Conservation (phyloP, 1,284 basidiomycete genomes). For the Apiotrichum mycotoxinovorans region DNA sequence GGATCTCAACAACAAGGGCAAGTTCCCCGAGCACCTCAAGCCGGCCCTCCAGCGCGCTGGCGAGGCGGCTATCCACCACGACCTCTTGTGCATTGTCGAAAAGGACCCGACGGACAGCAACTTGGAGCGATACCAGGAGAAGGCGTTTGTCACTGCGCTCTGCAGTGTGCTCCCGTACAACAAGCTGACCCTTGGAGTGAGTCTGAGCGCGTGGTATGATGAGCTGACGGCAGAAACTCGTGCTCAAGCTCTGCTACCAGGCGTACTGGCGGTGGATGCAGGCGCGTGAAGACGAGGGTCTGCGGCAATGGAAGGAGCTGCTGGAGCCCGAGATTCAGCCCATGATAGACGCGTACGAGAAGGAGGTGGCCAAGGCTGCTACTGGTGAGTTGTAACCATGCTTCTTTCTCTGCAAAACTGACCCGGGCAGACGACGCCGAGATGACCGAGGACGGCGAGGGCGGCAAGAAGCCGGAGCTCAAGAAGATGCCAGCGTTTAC, state of each 20-base stretch:
- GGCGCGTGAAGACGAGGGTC: slow-evolving; percentile 29
- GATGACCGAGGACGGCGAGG: slow-evolving; percentile 8
- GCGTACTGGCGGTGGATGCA: slow-evolving; percentile 34
- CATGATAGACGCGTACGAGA: slow-evolving; percentile 12
- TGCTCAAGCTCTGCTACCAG: slow-evolving; percentile 30
- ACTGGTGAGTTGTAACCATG: background rate
- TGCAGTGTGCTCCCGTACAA: slow-evolving; percentile 45
- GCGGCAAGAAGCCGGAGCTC: slow-evolving; percentile 15
- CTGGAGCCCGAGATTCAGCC: slow-evolving; percentile 18
- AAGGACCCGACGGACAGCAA: slow-evolving; percentile 19
- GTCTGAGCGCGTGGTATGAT: slow-evolving; percentile 6
- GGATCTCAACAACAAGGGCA: slow-evolving; percentile 60
- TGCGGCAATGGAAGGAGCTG: slow-evolving; percentile 24
- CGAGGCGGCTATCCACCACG: slow-evolving; percentile 71
- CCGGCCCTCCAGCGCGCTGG: slow-evolving; percentile 68
- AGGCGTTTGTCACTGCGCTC: slow-evolving; percentile 33
- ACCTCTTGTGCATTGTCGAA: slow-evolving; percentile 28
- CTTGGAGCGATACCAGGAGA: slow-evolving; percentile 21
- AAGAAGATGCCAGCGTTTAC: slow-evolving; percentile 32
- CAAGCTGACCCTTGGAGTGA: slow-evolving; percentile 43
- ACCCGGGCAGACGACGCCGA: slow-evolving; percentile 6
- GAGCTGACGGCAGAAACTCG: slow-evolving; percentile 38
- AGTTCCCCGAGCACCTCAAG: slow-evolving; percentile 80
- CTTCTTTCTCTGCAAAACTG: background rate
- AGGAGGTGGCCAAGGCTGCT: slow-evolving; percentile 6